Conservation (phyloP, 805 yeast species). For the Wickerhamomyces strasburgensis region DNA sequence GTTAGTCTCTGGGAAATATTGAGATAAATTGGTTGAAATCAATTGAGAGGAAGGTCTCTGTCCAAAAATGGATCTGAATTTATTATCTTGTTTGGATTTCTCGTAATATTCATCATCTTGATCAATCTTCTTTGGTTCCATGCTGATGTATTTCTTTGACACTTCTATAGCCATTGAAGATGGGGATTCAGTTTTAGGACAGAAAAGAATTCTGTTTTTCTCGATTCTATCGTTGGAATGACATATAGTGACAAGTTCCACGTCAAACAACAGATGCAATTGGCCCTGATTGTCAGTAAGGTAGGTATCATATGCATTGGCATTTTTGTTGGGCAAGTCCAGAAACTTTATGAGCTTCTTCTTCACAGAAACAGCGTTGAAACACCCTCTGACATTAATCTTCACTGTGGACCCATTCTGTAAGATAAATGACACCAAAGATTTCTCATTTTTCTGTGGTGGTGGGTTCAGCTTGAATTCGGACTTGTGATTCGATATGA, state of each 20-base stretch:
- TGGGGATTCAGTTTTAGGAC: constrained; percentile 61
- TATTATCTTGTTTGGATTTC: constrained; percentile 14
- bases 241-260: constrained; percentile 77
- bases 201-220: constrained; percentile 62
- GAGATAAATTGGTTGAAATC: constrained; percentile 82
- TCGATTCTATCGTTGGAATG: constrained; percentile 69
- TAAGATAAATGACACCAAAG: constrained; percentile 59
- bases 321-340: constrained; percentile 39
- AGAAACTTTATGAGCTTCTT: constrained; percentile 58
- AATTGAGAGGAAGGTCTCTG: constrained; percentile 93
- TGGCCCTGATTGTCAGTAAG: constrained; percentile 41
- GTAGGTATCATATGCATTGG: constrained; percentile 55
- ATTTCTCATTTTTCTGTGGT: constrained; percentile 15
- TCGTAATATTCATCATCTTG: constrained; percentile 3
- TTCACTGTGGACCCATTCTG: constrained; percentile 68
- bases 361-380: constrained; percentile 74
- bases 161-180: constrained; percentile 52
- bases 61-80: constrained; percentile 51
- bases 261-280: constrained; percentile 56
- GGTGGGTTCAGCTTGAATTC: constrained; percentile 20
- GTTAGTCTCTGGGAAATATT: constrained; percentile 85
- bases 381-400: constrained; percentile 73
- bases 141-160: constrained; percentile 37
- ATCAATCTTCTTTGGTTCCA: constrained; percentile 17
- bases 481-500: constrained; percentile 11